Base-by-base conservation (phyloP, 2,329 filamentous ascomycete species). In the Fusarium sp. region DNA sequence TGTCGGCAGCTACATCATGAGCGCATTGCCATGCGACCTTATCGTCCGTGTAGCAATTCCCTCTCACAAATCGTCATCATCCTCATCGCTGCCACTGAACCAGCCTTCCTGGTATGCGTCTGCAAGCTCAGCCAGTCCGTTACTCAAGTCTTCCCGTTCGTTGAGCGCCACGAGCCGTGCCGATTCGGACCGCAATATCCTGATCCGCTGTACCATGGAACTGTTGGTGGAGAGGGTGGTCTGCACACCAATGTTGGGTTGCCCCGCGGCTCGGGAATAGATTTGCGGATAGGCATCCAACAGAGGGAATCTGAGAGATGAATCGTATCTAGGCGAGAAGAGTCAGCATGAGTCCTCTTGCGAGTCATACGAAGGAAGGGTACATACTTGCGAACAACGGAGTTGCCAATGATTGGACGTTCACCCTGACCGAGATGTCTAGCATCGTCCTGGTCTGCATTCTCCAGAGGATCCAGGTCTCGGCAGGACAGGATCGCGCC, bases 71-170 rank as follows among this genome's bases (percentile, higher is more conserved):
- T 89, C 86, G 59, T 94, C 92, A 66, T 94, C 91, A 22, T 90
- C 92, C 10, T 91, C 87, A 75, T 94, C 93, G 66, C 90, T 92
- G 27, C 91, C 94, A 77, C 92, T 94, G 14, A 91, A 91, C 93
- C 94, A 98, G 2, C 94, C 94, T 70, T 96, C 94, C 75, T 94
- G 91, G 80, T 98, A 98, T 68, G 93, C 93, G 78, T 98, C 95
- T 2, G 93, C 92, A 77, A 98, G 91, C 68, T 93, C 92, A 27
- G 93, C 91, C 42, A 99, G 85, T 14, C 93, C 91, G 79, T 97
- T 96, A 53, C 91, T 90, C n/a, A 98, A 85, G 3, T 87, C 86
- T 82, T 99, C 96, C 46, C 96, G 89, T 78, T 98, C 95, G 68
- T 97, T 94, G 4, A 96, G 77, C 0, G 87, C 86, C 17, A 95